Conservation (phyloP, 768 basidiomycete species). For the Mycena olivaceomarginata region DNA sequence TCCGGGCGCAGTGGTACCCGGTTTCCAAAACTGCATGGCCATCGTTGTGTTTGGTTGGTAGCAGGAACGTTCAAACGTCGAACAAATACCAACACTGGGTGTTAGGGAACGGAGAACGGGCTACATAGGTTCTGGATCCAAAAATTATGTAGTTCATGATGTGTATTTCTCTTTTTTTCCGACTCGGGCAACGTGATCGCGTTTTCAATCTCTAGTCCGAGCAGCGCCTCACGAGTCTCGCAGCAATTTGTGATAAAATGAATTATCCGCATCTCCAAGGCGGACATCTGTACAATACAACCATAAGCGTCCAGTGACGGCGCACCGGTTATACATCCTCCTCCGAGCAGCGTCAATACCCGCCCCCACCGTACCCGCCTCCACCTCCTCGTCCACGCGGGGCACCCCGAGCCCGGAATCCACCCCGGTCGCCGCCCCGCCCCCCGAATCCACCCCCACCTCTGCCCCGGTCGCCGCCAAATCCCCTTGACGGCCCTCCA, state of each 20-base stretch:
- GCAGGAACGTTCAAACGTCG: neutral
- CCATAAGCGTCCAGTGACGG: too few species aligned
- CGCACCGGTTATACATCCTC: too few species aligned
- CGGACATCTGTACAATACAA: too few species aligned
- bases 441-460: slow-evolving; percentile 27
- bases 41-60: slow-evolving; percentile 52
- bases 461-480: slow-evolving; percentile 62
- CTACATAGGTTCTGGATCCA: too few species aligned
- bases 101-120: too few species aligned
- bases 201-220: neutral
- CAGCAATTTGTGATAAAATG: slow-evolving; percentile 45
- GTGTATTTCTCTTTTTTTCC: neutral
- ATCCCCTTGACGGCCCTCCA: slow-evolving; percentile 49
- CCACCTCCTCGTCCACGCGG: slow-evolving; percentile 55
- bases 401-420: slow-evolving; percentile 62
- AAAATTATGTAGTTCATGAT: too few species aligned
- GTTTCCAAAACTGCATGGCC: slow-evolving; percentile 92
- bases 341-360: neutral
- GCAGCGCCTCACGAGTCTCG: neutral
- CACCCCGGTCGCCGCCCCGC: slow-evolving; percentile 4
- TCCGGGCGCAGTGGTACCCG: slow-evolving; percentile 89
- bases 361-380: too few species aligned
- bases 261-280: neutral
- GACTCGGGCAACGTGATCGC: slow-evolving; percentile 32
- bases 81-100: neutral